Percentiles rank a stretch among this genome's conserved stretches.
phyloP scores from a whole-genome alignment of 2,329 filamentous ascomycete genomes.

The Aspergillus hiratsukae region DNA sequence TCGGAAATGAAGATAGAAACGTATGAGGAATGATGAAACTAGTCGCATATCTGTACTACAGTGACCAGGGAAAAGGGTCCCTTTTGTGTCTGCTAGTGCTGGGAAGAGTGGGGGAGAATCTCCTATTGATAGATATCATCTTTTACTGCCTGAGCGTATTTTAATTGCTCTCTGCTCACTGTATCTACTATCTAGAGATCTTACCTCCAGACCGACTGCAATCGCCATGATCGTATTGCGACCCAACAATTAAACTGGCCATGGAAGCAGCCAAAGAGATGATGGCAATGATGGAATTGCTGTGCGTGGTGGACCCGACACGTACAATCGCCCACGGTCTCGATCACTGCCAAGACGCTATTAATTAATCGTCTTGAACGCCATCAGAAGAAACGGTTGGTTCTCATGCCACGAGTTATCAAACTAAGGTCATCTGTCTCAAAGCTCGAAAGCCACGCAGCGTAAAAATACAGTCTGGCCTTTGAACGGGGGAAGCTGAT shows the following conservation, averaged over 20 bases:
- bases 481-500: neutral
- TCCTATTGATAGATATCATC: neutral
- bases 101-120: neutral
- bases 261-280: neutral
- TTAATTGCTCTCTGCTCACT: neutral
- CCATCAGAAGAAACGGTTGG: neutral
- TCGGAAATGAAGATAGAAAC: neutral
- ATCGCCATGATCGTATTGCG: neutral
- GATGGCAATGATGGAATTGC: neutral
- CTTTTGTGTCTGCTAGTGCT: neutral
- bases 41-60: neutral
- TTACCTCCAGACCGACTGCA: neutral
- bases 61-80: neutral
- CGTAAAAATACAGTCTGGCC: neutral
- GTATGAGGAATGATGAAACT: neutral
- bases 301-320: neutral
- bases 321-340: neutral
- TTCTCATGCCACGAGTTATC: neutral
- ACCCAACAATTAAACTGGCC: neutral
- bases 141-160: neutral
- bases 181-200: neutral
- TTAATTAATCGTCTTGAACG: neutral
- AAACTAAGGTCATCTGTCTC: neutral
- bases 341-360: conserved; percentile 2
- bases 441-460: neutral